These are phyloP conservation scores for Panicum hallii DNA, from an alignment of 202 grass and related monocot genomes.

Conservation along the genomic window DNA sequence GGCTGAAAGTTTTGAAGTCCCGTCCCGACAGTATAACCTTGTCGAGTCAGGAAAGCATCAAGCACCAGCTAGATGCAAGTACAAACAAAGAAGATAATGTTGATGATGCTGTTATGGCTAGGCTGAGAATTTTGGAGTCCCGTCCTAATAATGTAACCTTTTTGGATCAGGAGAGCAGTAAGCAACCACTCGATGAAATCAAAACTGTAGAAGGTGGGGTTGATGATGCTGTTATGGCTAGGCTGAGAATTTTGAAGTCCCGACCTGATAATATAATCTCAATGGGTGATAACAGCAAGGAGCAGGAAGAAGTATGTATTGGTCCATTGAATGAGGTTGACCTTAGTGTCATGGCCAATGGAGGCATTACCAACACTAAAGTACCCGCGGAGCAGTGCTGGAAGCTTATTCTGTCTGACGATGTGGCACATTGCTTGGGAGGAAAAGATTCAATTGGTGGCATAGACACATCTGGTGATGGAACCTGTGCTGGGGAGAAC, in stretches of 20 bases:
- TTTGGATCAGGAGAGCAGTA: constrained; percentile 33
- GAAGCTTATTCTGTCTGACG: constrained; percentile 23
- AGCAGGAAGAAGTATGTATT: constrained; percentile 13
- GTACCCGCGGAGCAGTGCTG: background rate
- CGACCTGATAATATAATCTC: constrained; percentile 39
- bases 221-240: constrained; percentile 49
- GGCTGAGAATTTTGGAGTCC: constrained; percentile 54
- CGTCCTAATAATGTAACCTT: constrained; percentile 28
- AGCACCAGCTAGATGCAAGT: constrained; percentile 6
- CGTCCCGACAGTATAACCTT: constrained; percentile 11
- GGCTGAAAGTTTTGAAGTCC: constrained; percentile 40
- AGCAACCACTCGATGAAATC: constrained; percentile 6
- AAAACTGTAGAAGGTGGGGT: constrained; percentile 1
- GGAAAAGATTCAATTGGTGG: constrained; percentile 1
- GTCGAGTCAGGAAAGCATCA: constrained; percentile 2
- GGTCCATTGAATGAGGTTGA: constrained; percentile 10
- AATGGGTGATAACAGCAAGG: background rate
- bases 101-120: constrained; percentile 52
- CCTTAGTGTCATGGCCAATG: constrained; percentile 40
- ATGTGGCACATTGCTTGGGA: constrained; percentile 9
- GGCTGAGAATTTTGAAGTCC: constrained; percentile 43
- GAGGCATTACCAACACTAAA: background rate
- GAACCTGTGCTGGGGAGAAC: constrained; percentile 4
- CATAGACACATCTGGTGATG: constrained; percentile 33
- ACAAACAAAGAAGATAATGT: constrained; percentile 35